Conservation (phyloP, 2,329 filamentous ascomycete species). For the Beauveria bassiana region DNA sequence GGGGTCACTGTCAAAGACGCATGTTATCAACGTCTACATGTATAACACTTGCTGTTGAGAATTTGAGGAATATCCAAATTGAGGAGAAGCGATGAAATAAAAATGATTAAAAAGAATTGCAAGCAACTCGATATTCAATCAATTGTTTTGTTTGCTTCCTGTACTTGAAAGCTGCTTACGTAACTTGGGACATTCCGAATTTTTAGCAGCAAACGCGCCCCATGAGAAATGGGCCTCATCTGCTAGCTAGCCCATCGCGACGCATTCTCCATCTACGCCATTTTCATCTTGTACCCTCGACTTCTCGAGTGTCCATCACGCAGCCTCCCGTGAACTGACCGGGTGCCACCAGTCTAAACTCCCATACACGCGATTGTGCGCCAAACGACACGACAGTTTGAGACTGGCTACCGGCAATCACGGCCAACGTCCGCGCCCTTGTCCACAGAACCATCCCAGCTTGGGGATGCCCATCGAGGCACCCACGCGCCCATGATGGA, state of each 20-base stretch:
- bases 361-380: not conserved
- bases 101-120: not conserved
- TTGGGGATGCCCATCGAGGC: constrained; percentile 3
- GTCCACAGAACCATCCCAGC: not conserved
- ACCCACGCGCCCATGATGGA: constrained; percentile 34
- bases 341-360: not conserved
- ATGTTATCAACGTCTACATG: not conserved
- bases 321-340: not conserved
- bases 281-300: not conserved
- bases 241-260: constrained; percentile 10
- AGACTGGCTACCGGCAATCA: not conserved
- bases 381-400: not conserved
- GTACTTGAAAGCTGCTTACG: constrained; percentile 14
- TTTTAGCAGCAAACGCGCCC: constrained; percentile 20
- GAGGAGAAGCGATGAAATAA: not conserved
- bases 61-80: not conserved
- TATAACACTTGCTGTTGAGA: not conserved
- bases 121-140: not conserved
- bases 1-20: not conserved
- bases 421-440: not conserved
- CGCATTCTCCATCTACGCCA: constrained; percentile 7
- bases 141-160: not conserved
- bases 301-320: constrained; percentile 2
- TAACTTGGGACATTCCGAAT: constrained; percentile 20
- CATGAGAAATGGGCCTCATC: constrained; percentile 22